phyloP scores from a whole-genome alignment of 768 basidiomycete species.

The Nidularia sp. region DNA sequence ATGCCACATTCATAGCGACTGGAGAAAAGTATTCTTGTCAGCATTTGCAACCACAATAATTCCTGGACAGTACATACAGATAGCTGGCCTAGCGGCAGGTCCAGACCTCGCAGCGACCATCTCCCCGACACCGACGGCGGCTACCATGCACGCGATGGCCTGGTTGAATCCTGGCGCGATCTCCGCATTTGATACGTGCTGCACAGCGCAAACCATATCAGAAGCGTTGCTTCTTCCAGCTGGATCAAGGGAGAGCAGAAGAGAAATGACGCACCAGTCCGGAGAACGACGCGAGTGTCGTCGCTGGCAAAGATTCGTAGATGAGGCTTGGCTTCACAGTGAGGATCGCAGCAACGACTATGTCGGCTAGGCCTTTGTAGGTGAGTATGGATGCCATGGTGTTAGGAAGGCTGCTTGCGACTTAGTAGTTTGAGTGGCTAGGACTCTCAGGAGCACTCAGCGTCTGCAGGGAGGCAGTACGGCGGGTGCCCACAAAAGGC shows the following conservation, averaged over 20 bases:
- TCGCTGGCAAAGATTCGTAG: slow-evolving; percentile 17
- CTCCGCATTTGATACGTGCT: slow-evolving; percentile 19
- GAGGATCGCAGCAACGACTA: slow-evolving; percentile 7
- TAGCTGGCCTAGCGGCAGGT: slow-evolving; percentile 7
- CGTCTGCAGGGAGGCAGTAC: too few relatives aligned
- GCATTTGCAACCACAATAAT: not conserved
- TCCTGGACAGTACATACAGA: slow-evolving; percentile 16
- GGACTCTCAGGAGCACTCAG: too few relatives aligned
- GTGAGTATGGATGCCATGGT: too few relatives aligned
- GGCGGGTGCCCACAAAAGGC: too few relatives aligned
- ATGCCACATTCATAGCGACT: slow-evolving; percentile 6
- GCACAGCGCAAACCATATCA: slow-evolving; percentile 15
- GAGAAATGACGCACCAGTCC: slow-evolving; percentile 16
- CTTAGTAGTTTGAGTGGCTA: too few relatives aligned
- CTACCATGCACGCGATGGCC: slow-evolving; percentile 29
- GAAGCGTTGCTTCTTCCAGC: not conserved
- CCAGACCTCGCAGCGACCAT: slow-evolving; percentile 20
- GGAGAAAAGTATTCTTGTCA: not conserved
- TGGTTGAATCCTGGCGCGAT: slow-evolving; percentile 28
- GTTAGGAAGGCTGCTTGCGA: too few relatives aligned
- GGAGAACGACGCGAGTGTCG: slow-evolving; percentile 13
- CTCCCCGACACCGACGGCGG: slow-evolving; percentile 23
- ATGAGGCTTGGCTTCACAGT: slow-evolving; percentile 18
- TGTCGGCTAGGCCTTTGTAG: too few relatives aligned
- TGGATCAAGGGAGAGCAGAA: not conserved